Conservation (phyloP, 2,329 filamentous ascomycete species). For the Orbilia ellipsospora region DNA sequence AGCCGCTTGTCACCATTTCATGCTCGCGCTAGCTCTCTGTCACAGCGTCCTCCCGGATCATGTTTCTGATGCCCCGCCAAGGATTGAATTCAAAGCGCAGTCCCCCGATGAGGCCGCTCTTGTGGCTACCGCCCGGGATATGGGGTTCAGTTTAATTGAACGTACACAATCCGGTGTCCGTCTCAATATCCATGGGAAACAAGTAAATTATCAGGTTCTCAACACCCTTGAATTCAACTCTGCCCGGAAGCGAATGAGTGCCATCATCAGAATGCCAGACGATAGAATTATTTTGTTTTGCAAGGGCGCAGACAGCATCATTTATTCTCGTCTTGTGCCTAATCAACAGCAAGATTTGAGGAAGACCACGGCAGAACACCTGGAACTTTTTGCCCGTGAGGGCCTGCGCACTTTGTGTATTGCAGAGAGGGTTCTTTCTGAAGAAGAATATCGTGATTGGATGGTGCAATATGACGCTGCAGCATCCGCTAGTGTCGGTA, state of each 20-base stretch:
- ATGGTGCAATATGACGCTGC: constrained; percentile 87
- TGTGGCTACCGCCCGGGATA: constrained; percentile 91
- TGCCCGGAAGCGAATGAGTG: constrained; percentile 95
- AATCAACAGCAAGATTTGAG: constrained; percentile 88
- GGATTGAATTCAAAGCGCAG: constrained; percentile 94
- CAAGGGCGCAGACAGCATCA: constrained; percentile 97
- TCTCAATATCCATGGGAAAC: constrained; percentile 86
- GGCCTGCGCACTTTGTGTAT: constrained; percentile 95
- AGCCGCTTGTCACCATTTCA: constrained; percentile 84
- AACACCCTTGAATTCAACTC: constrained; percentile 99
- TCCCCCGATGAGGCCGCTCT: constrained; percentile 96
- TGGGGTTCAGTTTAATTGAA: constrained; percentile 92
- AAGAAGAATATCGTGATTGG: constrained; percentile 87
- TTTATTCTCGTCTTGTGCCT: constrained; percentile 87
- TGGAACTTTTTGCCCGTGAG: constrained; percentile 96
- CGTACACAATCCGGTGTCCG: constrained; percentile 82
- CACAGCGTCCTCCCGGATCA: constrained; percentile 95
- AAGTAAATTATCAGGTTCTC: constrained; percentile 84
- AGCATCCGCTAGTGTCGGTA: constrained; percentile 81
- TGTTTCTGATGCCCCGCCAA: constrained; percentile 87
- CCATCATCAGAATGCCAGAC: constrained; percentile 94
- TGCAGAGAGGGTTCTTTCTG: constrained; percentile 80
- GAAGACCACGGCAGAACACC: constrained; percentile 85
- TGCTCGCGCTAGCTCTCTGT: constrained; percentile 94
- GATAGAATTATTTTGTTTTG: constrained; percentile 90